These are phyloP conservation scores for Rhizoclosmatium globosum DNA, from an alignment of 192 early-diverging fungal genomes.

Conservation along the genomic window DNA sequence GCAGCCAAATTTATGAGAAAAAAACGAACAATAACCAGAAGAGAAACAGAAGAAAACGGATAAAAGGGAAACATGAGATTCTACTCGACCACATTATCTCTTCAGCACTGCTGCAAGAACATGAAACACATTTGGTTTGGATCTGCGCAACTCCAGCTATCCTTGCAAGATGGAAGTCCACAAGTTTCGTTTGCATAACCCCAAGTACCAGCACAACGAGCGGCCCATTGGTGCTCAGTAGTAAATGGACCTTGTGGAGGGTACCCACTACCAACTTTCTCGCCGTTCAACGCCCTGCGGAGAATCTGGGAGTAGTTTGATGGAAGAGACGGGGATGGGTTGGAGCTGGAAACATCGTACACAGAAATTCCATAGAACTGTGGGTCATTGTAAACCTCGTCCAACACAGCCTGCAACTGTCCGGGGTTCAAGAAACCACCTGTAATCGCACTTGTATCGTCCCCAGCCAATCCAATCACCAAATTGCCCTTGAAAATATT, in stretches of 20 bases:
- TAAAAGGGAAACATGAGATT: no score
- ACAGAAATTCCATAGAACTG: constrained; percentile 24
- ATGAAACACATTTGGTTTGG: neutral
- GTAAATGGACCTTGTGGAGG: constrained; percentile 17
- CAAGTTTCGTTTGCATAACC: constrained; percentile 11
- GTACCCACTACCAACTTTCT: constrained; percentile 15
- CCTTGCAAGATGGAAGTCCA: neutral
- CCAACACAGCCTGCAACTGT: constrained; percentile 17
- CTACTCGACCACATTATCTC: no score
- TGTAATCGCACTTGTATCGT: constrained; percentile 10
- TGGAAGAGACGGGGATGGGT: neutral
- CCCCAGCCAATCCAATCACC: constrained; percentile 23
- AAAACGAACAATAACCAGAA: no score
- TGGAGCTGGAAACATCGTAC: constrained; percentile 26
- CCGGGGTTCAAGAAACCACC: constrained; percentile 20
- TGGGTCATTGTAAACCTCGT: neutral
- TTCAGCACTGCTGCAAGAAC: neutral
- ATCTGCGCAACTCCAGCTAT: neutral
- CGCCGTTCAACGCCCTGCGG: constrained; percentile 13
- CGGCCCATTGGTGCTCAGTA: neutral
- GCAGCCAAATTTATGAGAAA: no score
- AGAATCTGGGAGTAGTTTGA: constrained; percentile 14
- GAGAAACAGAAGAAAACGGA: no score
- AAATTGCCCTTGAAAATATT: neutral
- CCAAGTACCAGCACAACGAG: constrained; percentile 32